These are phyloP conservation scores for Pezicula neosporulosa DNA, from an alignment of 2,329 filamentous ascomycete species.

Conservation along the genomic window DNA sequence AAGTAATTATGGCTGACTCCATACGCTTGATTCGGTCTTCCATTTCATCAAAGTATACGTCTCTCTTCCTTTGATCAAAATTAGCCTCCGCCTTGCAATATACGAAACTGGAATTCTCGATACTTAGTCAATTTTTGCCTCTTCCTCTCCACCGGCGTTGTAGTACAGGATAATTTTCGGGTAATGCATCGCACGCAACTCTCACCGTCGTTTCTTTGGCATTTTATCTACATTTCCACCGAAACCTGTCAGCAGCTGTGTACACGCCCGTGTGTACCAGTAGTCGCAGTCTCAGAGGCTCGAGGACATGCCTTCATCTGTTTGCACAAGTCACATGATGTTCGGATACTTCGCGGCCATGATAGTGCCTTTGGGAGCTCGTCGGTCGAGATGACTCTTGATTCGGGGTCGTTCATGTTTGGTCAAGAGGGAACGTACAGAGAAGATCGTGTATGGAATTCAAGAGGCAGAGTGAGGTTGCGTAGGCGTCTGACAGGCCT, in stretches of 20 bases:
- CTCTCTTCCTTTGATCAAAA: constrained; percentile 7
- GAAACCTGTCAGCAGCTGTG: constrained; percentile 3
- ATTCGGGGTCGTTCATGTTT: constrained; percentile 8
- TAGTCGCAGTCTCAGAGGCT: not conserved
- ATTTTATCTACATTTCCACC: constrained; percentile 16
- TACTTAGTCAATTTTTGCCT: constrained; percentile 19
- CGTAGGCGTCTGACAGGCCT: too few relatives aligned
- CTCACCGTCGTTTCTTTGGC: constrained; percentile 14
- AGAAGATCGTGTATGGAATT: too few relatives aligned
- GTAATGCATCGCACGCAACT: constrained; percentile 16
- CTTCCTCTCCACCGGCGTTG: constrained; percentile 20
- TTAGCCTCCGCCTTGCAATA: constrained; percentile 4
- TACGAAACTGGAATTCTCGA: constrained; percentile 1
- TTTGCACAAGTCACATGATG: constrained; percentile 22
- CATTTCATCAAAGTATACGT: constrained; percentile 14
- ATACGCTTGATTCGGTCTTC: constrained; percentile 21
- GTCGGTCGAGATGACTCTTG: constrained; percentile 6
- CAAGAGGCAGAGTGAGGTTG: too few relatives aligned
- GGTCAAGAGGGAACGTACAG: constrained; percentile 5
- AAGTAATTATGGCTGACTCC: constrained; percentile 17
- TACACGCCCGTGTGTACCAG: constrained; percentile 1
- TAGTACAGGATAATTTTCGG: constrained; percentile 16
- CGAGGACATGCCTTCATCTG: constrained; percentile 19
- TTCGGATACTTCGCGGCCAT: constrained; percentile 16
- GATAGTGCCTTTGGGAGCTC: constrained; percentile 8